Conservation (phyloP, 805 yeast species). For the Cyberlindnera japonica region DNA sequence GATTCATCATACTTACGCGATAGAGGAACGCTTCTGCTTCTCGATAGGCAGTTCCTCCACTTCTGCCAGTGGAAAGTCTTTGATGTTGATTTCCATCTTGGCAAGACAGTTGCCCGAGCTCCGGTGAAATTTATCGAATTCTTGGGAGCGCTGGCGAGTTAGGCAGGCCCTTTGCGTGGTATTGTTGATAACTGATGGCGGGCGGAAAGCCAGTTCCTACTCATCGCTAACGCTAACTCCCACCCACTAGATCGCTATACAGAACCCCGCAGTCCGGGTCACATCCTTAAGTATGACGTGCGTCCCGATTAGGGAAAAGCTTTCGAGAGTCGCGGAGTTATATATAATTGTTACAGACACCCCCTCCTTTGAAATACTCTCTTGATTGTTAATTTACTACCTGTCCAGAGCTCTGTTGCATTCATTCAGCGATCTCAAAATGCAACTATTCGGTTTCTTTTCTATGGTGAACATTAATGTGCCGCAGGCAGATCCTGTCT, state of each 20-base stretch:
- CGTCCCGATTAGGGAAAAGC: too few relatives aligned
- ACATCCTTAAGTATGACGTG: background rate
- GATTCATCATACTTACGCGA: slow-evolving; percentile 19
- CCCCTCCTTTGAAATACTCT: too few relatives aligned
- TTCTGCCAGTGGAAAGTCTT: slow-evolving; percentile 10
- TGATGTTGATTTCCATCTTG: background rate
- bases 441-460: too few relatives aligned
- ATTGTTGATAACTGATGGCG: background rate
- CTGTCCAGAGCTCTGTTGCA: too few relatives aligned
- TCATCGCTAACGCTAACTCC: background rate
- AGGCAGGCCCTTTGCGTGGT: too few relatives aligned
- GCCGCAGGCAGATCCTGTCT: too few relatives aligned
- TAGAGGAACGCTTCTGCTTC: slow-evolving; percentile 23
- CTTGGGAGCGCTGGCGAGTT: background rate
- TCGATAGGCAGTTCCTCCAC: slow-evolving; percentile 12
- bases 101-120: background rate
- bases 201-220: slow-evolving; percentile 13
- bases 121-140: background rate
- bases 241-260: too few relatives aligned
- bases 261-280: background rate
- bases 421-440: too few relatives aligned
- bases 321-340: too few relatives aligned
- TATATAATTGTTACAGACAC: too few relatives aligned
- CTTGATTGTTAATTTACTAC: too few relatives aligned
- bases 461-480: too few relatives aligned